phyloP scores from a whole-genome alignment of 2,329 filamentous ascomycete genomes.

The Nothophoma quercina region DNA sequence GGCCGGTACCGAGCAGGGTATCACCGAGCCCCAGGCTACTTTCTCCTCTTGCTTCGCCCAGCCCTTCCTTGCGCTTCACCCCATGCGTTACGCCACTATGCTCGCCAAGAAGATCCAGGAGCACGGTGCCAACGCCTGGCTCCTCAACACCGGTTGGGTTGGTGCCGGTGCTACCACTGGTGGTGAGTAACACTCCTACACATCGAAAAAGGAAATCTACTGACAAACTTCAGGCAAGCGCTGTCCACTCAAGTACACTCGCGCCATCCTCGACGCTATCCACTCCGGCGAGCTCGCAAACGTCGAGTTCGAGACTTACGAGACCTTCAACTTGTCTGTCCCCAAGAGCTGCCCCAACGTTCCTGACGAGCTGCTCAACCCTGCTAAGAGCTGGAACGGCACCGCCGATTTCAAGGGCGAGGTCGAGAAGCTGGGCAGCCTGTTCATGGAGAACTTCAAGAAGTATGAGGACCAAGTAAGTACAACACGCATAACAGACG shows the following conservation, averaged over 20 bases:
- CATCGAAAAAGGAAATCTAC: too few species aligned
- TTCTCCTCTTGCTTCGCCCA: conserved; percentile 99
- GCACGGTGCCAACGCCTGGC: conserved; percentile 96
- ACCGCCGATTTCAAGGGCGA: conserved; percentile 82
- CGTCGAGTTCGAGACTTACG: conserved; percentile 92
- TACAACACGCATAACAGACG: too few species aligned
- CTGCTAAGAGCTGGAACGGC: conserved; percentile 89
- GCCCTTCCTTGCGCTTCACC: conserved; percentile 97
- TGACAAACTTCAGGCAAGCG: conserved; percentile 93
- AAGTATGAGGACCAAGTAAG: conserved; percentile 77
- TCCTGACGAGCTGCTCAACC: conserved; percentile 92
- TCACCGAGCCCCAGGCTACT: conserved; percentile 96
- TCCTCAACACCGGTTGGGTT: conserved; percentile 98
- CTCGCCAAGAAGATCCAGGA: conserved; percentile 95
- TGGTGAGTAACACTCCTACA: conserved; percentile 92
- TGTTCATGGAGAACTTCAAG: conserved; percentile 98
- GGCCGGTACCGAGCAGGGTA: conserved; percentile 96
- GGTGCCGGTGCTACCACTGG: conserved; percentile 89
- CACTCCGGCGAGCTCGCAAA: conserved; percentile 96
- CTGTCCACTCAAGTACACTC: conserved; percentile 98
- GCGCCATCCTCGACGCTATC: conserved; percentile 96
- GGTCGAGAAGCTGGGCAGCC: conserved; percentile 85
- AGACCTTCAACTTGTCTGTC: conserved; percentile 95
- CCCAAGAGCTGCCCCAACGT: conserved; percentile 90
- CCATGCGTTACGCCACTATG: conserved; percentile 99